Conservation (phyloP, 352 stramenopile species). For the Paralagenidium karlingii region DNA sequence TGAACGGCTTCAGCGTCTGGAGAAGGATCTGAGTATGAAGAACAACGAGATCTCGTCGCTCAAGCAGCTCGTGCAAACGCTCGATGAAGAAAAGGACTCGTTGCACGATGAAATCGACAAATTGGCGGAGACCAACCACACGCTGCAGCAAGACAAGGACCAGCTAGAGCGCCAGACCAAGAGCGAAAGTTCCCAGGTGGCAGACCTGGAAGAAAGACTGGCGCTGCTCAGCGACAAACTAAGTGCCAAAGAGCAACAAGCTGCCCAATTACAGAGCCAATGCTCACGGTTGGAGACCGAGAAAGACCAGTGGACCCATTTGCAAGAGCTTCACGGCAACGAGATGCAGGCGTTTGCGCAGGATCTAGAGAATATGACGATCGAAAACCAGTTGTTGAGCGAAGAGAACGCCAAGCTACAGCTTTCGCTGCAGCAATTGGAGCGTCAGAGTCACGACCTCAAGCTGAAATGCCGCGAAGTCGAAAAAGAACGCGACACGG, state of each 20-base stretch:
- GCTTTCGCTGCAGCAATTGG: conserved; percentile 11
- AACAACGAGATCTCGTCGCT: conserved; percentile 35
- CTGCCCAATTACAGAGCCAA: conserved; percentile 22
- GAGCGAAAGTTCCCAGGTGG: conserved; percentile 7
- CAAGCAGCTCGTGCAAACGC: conserved; percentile 48
- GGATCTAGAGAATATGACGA: conserved; percentile 81
- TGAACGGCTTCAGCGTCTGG: conserved; percentile 35
- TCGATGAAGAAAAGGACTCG: conserved; percentile 64
- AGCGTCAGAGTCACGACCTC: conserved; percentile 33
- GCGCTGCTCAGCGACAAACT: conserved; percentile 40
- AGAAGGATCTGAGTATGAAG: conserved; percentile 24
- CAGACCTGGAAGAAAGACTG: conserved; percentile 34
- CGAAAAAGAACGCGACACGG: conserved; percentile 47
- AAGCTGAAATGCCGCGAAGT: conserved; percentile 43
- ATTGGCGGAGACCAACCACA: conserved; percentile 59
- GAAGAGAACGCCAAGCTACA: conserved; percentile 63
- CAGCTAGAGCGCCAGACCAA: conserved; percentile 23
- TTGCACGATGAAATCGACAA: conserved; percentile 54
- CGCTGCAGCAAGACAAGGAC: conserved; percentile 32
- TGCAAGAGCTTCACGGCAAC: conserved; percentile 49
- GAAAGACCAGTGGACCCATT: conserved; percentile 34
- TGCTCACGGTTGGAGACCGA: conserved; percentile 34
- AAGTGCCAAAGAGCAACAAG: conserved; percentile 30
- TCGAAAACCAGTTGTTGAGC: conserved; percentile 77
- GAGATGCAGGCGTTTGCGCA: conserved; percentile 52